A percentile compares a stretch with the other conserved stretches of the same genome.
These are phyloP conservation scores for Aspergillus japonicus DNA, from an alignment of 2,329 filamentous ascomycete genomes.

Conservation along the genomic window DNA sequence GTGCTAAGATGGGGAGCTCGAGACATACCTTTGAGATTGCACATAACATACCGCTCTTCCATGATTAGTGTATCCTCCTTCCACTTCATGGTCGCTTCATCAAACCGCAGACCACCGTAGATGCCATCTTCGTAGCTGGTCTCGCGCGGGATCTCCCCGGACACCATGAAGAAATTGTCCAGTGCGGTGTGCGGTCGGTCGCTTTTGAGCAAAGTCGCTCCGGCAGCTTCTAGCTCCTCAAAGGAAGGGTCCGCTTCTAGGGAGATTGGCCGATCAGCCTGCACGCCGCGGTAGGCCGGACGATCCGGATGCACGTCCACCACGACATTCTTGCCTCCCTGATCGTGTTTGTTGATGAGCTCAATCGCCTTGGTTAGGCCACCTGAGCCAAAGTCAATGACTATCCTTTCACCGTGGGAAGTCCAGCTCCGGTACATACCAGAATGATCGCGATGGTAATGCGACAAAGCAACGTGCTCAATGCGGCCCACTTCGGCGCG, in stretches of 20 bases:
- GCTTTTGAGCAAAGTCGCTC: constrained; percentile 1
- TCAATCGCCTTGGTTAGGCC: constrained; percentile 7
- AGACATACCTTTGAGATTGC: constrained; percentile 11
- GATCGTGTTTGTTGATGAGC: not conserved
- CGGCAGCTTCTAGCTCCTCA: constrained; percentile 4
- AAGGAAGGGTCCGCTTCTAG: constrained; percentile 10
- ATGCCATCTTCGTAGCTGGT: constrained; percentile 8
- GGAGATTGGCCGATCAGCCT: constrained; percentile 5
- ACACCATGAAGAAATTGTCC: constrained; percentile 8
- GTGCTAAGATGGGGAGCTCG: no score
- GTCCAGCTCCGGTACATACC: not conserved
- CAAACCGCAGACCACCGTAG: constrained; percentile 1
- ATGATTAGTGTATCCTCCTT: constrained; percentile 6
- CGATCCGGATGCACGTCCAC: constrained; percentile 9
- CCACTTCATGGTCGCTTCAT: not conserved
- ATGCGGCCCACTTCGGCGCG: constrained; percentile 2
- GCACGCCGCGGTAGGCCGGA: constrained; percentile 3
- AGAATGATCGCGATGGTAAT: constrained; percentile 10
- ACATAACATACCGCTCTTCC: constrained; percentile 12
- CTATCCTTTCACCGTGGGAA: no score
- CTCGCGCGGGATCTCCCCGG: constrained; percentile 8
- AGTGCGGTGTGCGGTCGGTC: constrained; percentile 4
- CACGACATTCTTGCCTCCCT: not conserved
- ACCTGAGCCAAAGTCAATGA: not conserved
- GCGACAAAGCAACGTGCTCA: constrained; percentile 6